These are phyloP conservation scores for Piloderma croceum DNA, from an alignment of 768 basidiomycete genomes.

Conservation along the genomic window DNA sequence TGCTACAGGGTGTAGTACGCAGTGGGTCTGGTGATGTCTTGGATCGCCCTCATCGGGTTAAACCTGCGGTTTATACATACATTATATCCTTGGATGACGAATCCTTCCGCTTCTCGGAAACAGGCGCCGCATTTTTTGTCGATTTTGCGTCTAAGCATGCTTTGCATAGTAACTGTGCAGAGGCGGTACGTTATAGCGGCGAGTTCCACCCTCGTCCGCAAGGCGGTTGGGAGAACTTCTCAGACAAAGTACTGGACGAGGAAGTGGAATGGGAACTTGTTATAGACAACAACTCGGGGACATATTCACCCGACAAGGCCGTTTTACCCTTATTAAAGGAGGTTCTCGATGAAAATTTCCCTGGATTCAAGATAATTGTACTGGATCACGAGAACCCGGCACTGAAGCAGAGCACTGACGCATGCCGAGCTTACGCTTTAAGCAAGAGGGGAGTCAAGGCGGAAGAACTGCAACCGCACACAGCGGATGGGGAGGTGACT, in stretches of 20 bases:
- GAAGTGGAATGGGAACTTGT: slow-evolving; percentile 74
- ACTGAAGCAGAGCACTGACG: slow-evolving; percentile 54
- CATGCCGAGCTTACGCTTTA: slow-evolving; percentile 62
- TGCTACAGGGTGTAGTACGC: slow-evolving; percentile 44
- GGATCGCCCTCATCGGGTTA: slow-evolving; percentile 44
- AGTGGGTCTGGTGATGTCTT: slow-evolving; percentile 6
- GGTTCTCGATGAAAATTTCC: slow-evolving; percentile 70
- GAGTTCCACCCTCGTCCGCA: slow-evolving; percentile 74
- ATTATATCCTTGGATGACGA: slow-evolving; percentile 72
- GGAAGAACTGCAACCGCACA: slow-evolving; percentile 63
- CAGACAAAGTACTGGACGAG: slow-evolving; percentile 46
- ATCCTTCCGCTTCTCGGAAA: slow-evolving; percentile 78
- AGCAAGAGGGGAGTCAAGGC: slow-evolving; percentile 50
- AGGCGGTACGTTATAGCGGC: slow-evolving; percentile 64
- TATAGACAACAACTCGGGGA: slow-evolving; percentile 83
- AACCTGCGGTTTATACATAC: slow-evolving; percentile 83
- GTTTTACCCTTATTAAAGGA: slow-evolving; percentile 57
- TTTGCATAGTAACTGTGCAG: slow-evolving; percentile 69
- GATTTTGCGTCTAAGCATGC: slow-evolving; percentile 87
- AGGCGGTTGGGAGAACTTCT: slow-evolving; percentile 64
- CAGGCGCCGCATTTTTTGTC: slow-evolving; percentile 81
- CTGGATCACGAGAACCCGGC: slow-evolving; percentile 51
- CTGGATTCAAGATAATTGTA: slow-evolving; percentile 52
- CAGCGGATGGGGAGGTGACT: slow-evolving; percentile 48
- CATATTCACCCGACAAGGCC: slow-evolving; percentile 67